Evolutionary conservation across 345 rosid species (phyloP).

Genomic region (Eucalyptus globulus): DNA sequence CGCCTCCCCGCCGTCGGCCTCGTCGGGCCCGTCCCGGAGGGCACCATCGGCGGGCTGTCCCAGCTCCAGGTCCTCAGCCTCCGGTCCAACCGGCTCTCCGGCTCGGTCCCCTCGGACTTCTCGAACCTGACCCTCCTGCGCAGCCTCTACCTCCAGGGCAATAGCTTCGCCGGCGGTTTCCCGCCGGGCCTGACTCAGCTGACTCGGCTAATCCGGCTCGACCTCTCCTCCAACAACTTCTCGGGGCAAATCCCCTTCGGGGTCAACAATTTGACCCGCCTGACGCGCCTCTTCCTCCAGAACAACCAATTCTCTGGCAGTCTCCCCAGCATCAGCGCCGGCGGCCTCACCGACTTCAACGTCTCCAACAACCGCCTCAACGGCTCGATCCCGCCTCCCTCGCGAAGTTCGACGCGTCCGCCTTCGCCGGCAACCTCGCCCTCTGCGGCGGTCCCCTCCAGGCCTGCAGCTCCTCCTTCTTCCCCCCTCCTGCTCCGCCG

Average conservation of each 20-base stretch:
- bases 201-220: constrained; percentile 55
- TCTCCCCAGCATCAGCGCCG: constrained; percentile 38
- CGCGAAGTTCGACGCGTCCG: constrained; percentile 21
- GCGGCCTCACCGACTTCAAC: constrained; percentile 28
- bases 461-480: constrained; percentile 70
- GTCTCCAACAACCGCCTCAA: constrained; percentile 72
- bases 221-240: constrained; percentile 75
- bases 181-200: constrained; percentile 47
- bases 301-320: constrained; percentile 58
- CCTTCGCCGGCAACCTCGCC: constrained; percentile 62
- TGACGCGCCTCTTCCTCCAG: constrained; percentile 53
- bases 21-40: constrained; percentile 56
- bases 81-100: constrained; percentile 70
- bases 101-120: constrained; percentile 80
- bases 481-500: constrained; percentile 55
- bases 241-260: constrained; percentile 59
- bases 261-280: constrained; percentile 61
- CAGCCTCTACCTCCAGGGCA: constrained; percentile 61
- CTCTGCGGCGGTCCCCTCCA: constrained; percentile 81
- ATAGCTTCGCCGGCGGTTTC: constrained; percentile 51
- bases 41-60: constrained; percentile 55
- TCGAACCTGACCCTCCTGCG: constrained; percentile 61
- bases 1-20: constrained; percentile 88
- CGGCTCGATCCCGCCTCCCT: constrained; percentile 68
- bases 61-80: constrained; percentile 86